phyloP scores from a whole-genome alignment of 2,329 filamentous ascomycete species.

The Colletotrichum sp. region DNA sequence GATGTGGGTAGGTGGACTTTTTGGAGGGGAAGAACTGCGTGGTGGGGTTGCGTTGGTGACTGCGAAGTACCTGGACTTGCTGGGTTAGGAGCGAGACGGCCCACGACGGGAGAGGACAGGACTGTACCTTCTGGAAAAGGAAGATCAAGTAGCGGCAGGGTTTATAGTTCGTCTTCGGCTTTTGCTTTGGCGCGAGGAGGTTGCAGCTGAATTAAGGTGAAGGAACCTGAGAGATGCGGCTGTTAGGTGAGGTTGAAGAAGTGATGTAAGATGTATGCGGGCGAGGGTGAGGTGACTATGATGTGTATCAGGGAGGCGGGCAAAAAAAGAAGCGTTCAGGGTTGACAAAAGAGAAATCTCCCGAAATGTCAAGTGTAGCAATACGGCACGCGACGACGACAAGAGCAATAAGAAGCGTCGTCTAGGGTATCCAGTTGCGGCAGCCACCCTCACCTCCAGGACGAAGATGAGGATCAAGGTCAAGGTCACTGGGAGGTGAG shows the following conservation, averaged over 20 bases:
- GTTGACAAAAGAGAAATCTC: not conserved
- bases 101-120: not conserved
- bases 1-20: constrained; percentile 20
- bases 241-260: not conserved
- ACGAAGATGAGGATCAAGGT: not conserved
- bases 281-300: not conserved
- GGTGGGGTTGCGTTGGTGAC: constrained; percentile 15
- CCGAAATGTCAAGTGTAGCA: not conserved
- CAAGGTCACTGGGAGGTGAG: not conserved
- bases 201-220: not conserved
- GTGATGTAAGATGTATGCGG: not conserved
- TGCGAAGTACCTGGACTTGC: constrained; percentile 9
- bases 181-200: not conserved
- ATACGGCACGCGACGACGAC: not conserved
- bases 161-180: not conserved
- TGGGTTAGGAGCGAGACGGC: not conserved
- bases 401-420: not conserved
- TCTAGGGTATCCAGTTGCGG: not conserved
- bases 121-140: not conserved
- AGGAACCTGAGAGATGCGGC: not conserved
- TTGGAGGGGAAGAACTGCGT: constrained; percentile 15
- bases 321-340: not conserved
- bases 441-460: not conserved
- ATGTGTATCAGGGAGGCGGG: not conserved
- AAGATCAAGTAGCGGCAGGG: not conserved